These are phyloP conservation scores for Sporobolomyces phaffii DNA, from an alignment of 768 basidiomycete genomes.

Conservation along the genomic window DNA sequence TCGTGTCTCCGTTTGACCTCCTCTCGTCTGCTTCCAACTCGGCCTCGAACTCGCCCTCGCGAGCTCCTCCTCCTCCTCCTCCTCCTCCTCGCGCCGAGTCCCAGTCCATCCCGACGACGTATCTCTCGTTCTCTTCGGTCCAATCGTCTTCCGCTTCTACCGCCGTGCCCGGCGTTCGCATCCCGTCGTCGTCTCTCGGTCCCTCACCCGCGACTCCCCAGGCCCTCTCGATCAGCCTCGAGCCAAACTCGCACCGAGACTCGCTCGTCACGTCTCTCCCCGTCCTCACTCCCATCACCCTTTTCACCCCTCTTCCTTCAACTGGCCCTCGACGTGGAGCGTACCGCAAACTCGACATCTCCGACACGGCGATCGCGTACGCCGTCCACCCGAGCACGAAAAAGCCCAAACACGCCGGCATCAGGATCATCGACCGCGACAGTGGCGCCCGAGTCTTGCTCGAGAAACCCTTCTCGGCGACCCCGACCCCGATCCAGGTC, in stretches of 20 bases:
- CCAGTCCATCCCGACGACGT: background rate
- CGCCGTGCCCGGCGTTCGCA: background rate
- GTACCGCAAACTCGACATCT: background rate
- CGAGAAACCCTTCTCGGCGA: conserved; percentile 2
- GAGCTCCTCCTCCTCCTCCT: background rate
- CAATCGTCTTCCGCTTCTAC: background rate
- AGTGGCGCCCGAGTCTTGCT: conserved; percentile 16
- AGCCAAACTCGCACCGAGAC: background rate
- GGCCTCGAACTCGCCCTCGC: background rate
- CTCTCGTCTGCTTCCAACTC: background rate
- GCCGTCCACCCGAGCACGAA: background rate
- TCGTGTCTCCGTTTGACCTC: conserved; percentile 6
- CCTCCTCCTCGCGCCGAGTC: background rate
- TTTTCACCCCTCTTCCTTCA: background rate
- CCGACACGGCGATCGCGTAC: background rate
- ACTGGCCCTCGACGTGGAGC: background rate
- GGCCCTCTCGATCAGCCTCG: background rate
- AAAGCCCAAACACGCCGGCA: background rate
- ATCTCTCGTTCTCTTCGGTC: background rate
- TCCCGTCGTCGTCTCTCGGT: background rate
- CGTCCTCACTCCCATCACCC: background rate
- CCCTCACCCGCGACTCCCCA: background rate
- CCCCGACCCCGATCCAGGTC: background rate
- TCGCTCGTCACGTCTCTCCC: background rate
- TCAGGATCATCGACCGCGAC: conserved; percentile 31